Evolutionary conservation across 768 basidiomycete species (phyloP).

Genomic region (Kwoniella botswanensis): DNA sequence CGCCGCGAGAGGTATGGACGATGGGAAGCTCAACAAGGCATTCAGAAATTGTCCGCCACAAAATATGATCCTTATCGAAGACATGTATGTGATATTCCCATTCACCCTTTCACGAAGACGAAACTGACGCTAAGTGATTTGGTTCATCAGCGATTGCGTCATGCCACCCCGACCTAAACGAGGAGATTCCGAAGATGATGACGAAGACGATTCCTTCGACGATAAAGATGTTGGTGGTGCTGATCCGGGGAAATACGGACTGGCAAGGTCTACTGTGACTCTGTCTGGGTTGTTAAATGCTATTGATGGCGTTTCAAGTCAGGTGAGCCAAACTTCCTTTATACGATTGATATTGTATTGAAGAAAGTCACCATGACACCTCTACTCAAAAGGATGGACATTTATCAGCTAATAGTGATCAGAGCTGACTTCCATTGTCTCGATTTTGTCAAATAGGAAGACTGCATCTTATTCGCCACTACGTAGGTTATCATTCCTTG

Average conservation of each 20-base stretch:
- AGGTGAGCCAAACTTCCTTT: constrained; percentile 40
- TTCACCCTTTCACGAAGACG: not conserved
- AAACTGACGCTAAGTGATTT: not conserved
- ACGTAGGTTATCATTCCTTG: constrained; percentile 62
- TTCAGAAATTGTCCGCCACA: constrained; percentile 85
- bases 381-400: no score
- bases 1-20: constrained; percentile 60
- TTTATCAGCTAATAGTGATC: not conserved
- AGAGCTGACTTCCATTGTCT: not conserved
- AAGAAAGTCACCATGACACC: no score
- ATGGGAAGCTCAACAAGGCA: constrained; percentile 79
- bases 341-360: no score
- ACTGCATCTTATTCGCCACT: constrained; percentile 78
- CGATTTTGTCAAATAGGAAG: constrained; percentile 63
- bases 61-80: constrained; percentile 85
- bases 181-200: not conserved
- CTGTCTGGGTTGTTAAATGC: constrained; percentile 52
- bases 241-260: constrained; percentile 21
- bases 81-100: constrained; percentile 62
- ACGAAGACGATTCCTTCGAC: not conserved
- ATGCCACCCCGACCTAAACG: constrained; percentile 24
- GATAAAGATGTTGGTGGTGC: not conserved
- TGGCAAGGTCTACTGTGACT: constrained; percentile 44
- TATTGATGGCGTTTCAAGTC: constrained; percentile 45
- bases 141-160: constrained; percentile 33